phyloP scores from a whole-genome alignment of 1,284 basidiomycete species.

The Cutaneotrichosporon cavernicola region DNA sequence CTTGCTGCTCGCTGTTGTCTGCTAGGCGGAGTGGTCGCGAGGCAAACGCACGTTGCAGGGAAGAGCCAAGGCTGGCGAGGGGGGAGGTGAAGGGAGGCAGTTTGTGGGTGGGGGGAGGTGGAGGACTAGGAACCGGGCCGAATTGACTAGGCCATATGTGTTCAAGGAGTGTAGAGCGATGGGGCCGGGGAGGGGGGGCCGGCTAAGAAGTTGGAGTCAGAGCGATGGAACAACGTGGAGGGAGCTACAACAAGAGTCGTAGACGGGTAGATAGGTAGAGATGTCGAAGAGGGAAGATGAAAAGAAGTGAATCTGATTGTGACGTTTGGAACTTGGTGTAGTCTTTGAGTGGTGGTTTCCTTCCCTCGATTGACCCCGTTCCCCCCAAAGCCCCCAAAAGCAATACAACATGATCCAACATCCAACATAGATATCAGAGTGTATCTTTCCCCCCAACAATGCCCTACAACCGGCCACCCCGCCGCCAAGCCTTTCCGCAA shows the following conservation, averaged over 20 bases:
- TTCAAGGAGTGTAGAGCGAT: neutral
- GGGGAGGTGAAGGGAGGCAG: slow-evolving; percentile 13
- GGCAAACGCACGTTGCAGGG: slow-evolving; percentile 20
- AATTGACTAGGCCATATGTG: neutral
- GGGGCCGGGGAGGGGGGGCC: neutral
- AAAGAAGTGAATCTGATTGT: neutral
- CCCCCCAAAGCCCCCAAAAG: too few species aligned
- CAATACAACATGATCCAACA: too few species aligned
- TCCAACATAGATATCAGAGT: neutral
- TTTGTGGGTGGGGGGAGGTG: neutral
- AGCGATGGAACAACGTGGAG: too few species aligned
- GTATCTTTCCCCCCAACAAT: too few species aligned
- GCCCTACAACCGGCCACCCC: neutral
- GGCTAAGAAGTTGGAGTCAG: neutral
- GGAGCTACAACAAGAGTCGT: too few species aligned
- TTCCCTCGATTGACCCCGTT: neutral
- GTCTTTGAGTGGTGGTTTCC: neutral
- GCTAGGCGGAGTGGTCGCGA: slow-evolving; percentile 13
- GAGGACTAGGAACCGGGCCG: neutral
- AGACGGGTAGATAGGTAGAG: too few species aligned
- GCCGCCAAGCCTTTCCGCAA: too few species aligned
- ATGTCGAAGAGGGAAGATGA: too few species aligned
- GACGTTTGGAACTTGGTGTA: neutral
- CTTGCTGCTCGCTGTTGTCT: slow-evolving; percentile 12
- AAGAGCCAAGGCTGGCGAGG: slow-evolving; percentile 12